Percentiles rank a stretch among this genome's conserved stretches.
Evolutionary conservation across 345 rosid species (phyloP).

Genomic region (Linum lewisii): DNA sequence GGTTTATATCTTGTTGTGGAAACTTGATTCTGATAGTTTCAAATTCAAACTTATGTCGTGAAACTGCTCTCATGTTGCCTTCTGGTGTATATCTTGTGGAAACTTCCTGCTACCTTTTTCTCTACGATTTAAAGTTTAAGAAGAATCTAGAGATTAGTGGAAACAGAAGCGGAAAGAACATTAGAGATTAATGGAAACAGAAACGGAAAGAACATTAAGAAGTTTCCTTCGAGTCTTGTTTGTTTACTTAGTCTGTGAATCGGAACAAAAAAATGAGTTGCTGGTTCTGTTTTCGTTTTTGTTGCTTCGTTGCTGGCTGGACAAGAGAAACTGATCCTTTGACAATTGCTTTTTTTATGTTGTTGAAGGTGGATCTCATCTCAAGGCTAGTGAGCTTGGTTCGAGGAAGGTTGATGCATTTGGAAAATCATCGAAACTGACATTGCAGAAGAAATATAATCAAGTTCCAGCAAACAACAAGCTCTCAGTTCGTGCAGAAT

Average conservation of each 20-base stretch:
- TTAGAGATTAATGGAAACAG: background rate
- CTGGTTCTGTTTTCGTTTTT: background rate
- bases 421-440: conserved; percentile 29
- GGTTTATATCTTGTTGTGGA: no score
- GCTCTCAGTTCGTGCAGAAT: conserved; percentile 48
- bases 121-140: background rate
- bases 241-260: background rate
- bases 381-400: conserved; percentile 30
- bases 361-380: conserved; percentile 33
- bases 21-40: no score
- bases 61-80: no score
- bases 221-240: background rate
- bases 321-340: background rate
- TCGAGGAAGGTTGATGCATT: conserved; percentile 32
- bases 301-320: background rate
- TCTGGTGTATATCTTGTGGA: background rate
- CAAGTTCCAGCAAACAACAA: conserved; percentile 17
- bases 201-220: background rate
- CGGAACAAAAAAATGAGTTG: background rate
- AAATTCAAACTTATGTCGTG: no score
- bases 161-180: background rate
- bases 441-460: conserved; percentile 31
- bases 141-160: background rate
- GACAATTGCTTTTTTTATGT: conserved; percentile 4
- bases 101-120: background rate